Base-by-base conservation (phyloP, 1,284 basidiomycete species). In the Entoloma clypeatum region DNA sequence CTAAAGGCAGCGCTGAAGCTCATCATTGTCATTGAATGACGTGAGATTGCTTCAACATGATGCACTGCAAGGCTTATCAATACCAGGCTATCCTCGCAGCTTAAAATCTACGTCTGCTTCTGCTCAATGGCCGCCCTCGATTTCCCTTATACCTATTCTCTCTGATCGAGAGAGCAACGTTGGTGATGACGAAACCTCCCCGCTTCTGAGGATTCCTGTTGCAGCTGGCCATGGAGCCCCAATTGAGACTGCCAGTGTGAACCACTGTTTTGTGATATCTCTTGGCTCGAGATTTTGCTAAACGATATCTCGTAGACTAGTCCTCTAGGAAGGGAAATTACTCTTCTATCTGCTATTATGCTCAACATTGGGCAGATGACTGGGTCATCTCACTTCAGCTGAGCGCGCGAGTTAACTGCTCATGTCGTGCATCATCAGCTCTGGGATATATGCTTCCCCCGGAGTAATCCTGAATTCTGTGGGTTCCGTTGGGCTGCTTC, bases 381-480 rank as follows among this genome's bases (percentile, higher is more conserved):
- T 17, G 61, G 59, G 61, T 62, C 39, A 34, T 26, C 26, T 17
- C 33, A n/a, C 25, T 23, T 11, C 9, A 10, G 37, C 23, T 33
- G 18, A 11, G 7, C 16, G 21, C 4, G 24, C 7, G 16, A 4
- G 19, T 29, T 22, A n/a, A 11, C 25, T 9, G 10, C 28, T 3
- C 5, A 7, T 30, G 14, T 14, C 19, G 9, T 39, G 14, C 22
- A 7, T 10, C 35, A 59, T 10, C 35, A 59, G 57, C n/a, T 59
- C 60, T 23, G 60, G 60, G 11, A 63, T 63, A 36, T 63, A 60
- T 49, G 57, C 60, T 31, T 59, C 59, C 5, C 60, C 59, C 8
- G 62, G 60, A 2, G 44, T 52, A 11, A 57, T 62, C 24, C 45
- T 61, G 13, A 54, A 49, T 19, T 62, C 61, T 13, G 58, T 62